Base-by-base conservation (phyloP, 257 asterid species). In the Salvia rosmarinus region DNA sequence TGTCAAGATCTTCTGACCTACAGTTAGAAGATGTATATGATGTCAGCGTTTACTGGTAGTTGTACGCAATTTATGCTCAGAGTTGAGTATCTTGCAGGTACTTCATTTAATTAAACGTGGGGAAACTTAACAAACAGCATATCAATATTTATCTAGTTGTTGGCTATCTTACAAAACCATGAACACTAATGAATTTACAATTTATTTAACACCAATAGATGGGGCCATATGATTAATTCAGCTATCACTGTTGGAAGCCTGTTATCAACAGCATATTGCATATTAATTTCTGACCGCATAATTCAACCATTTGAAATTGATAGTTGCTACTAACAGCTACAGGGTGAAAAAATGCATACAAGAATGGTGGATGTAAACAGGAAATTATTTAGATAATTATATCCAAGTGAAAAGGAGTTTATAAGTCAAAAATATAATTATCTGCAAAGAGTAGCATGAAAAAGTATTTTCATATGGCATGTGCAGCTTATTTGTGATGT, bases 1-100 rank as follows among this genome's bases (percentile, higher is more conserved):
- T 11, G 28, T 62, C 61, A 67, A 62, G 74, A 64, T 68, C 55
- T 67, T 47, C 56, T 43, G 67, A 50, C 30, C 46, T 20, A 44
- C 42, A 39, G 54, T 50, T 49, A 43, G 47, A 61, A 58, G 37
- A 16, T 64, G 51, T 32, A 72, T 7, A 51, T 8, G 43, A 67
- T 25, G 63, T 54, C 42, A 34, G 43, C 54, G 32, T 32, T 28
- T 34, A 60, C 67, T 40, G 11, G 30, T 13, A 32, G 61, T 49
- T 11, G 55, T 43, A 25, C 28, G 12, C 34, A 23, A 55, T 35
- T 25, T 12, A 32, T 52, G 55, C 56, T 67, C 67, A 23, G 58
- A 59, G 61, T 40, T 21, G 61, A 65, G 68, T 52, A 58, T 16
- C 39, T 2, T 47, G 23, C 42, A 40, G 20, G 62, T 12, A 52